Evolutionary conservation across 257 asterid genomes (phyloP).

Genomic region (Solanum chmielewskii): DNA sequence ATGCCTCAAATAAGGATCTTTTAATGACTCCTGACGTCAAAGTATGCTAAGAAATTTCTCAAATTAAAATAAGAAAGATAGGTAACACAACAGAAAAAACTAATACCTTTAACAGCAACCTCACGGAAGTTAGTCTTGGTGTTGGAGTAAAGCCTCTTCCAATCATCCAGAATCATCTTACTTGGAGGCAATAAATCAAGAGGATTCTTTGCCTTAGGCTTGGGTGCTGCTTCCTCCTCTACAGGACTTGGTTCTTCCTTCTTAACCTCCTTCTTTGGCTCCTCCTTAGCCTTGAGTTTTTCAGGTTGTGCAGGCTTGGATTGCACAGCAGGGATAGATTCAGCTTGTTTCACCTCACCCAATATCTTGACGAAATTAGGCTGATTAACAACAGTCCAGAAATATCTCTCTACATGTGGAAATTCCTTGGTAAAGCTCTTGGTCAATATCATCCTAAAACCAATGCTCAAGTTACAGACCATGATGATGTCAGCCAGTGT

Average conservation of each 20-base stretch:
- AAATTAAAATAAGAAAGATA: neutral
- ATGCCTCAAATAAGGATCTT: neutral
- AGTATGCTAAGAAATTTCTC: neutral
- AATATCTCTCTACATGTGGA: slow-evolving; percentile 86
- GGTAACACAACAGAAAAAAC: neutral
- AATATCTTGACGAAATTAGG: slow-evolving; percentile 62
- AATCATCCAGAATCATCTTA: slow-evolving; percentile 75
- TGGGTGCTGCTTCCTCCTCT: slow-evolving; percentile 71
- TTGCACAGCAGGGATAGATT: slow-evolving; percentile 51
- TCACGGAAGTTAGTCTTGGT: slow-evolving; percentile 92
- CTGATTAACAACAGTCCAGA: slow-evolving; percentile 86
- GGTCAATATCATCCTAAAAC: slow-evolving; percentile 40
- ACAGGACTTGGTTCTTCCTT: slow-evolving; percentile 45
- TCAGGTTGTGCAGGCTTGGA: slow-evolving; percentile 70
- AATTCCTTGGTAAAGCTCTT: slow-evolving; percentile 83
- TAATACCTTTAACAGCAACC: slow-evolving; percentile 77
- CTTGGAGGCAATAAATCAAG: slow-evolving; percentile 95
- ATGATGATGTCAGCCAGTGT: slow-evolving; percentile 76
- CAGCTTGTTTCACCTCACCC: slow-evolving; percentile 56
- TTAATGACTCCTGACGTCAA: neutral
- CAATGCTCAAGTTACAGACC: slow-evolving; percentile 42
- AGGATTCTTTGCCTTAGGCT: slow-evolving; percentile 90
- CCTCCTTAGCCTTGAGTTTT: slow-evolving; percentile 58
- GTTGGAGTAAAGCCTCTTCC: slow-evolving; percentile 98
- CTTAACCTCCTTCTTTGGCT: slow-evolving; percentile 49